Evolutionary conservation across 106 monocot genomes (phyloP).

Genomic region (Dendrobium chrysotoxum): DNA sequence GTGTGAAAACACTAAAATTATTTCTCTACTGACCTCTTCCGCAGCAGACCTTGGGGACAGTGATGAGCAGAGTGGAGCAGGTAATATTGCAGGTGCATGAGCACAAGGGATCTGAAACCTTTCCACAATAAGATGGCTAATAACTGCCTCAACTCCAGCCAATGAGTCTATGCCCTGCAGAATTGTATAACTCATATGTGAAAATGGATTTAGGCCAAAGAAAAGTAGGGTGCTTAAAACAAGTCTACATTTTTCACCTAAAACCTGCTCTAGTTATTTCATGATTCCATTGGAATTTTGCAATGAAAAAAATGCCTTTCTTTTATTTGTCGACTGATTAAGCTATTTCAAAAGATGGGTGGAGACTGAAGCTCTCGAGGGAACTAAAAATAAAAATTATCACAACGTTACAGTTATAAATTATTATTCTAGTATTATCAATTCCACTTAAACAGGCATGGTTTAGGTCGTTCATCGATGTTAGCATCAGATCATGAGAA

Average conservation of each 20-base stretch:
- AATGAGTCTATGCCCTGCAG: constrained; percentile 78
- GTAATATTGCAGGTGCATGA: constrained; percentile 76
- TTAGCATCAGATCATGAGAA: too few relatives aligned
- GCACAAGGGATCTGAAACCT: constrained; percentile 87
- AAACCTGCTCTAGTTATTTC: too few relatives aligned
- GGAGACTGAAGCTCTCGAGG: too few relatives aligned
- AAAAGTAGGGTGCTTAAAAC: too few relatives aligned
- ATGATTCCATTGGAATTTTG: too few relatives aligned
- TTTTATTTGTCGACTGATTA: too few relatives aligned
- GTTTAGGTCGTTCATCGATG: too few relatives aligned
- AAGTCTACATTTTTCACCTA: too few relatives aligned
- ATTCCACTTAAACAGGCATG: neutral
- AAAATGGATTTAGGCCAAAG: too few relatives aligned
- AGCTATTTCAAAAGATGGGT: too few relatives aligned
- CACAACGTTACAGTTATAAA: neutral
- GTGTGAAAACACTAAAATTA: neutral
- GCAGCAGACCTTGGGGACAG: constrained; percentile 80
- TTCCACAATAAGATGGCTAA: constrained; percentile 86
- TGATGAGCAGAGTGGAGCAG: constrained; percentile 37
- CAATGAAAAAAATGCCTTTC: too few relatives aligned
- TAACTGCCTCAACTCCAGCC: constrained; percentile 91
- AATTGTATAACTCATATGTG: neutral
- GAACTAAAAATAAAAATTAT: too few relatives aligned
- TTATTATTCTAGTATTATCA: neutral
- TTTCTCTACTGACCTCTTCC: constrained; percentile 58